Evolutionary conservation across 257 asterid species (phyloP).

Genomic region (Hygrophila difformis): DNA sequence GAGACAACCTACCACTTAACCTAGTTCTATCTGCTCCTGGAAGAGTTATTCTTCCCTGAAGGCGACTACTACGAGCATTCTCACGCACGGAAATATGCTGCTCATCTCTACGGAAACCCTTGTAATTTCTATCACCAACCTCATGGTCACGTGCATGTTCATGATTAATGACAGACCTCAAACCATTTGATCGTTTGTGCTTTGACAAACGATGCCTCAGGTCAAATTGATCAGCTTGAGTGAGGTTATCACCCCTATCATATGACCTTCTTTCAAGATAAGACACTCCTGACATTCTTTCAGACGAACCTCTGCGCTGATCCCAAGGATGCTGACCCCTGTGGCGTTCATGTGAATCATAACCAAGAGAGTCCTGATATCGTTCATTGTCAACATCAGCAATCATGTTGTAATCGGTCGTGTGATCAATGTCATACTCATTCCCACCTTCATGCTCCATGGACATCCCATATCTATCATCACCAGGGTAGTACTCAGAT

Average conservation of each 20-base stretch:
- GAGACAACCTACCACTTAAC: conserved; percentile 29
- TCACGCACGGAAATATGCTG: conserved; percentile 31
- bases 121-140: conserved; percentile 33
- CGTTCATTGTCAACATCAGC: conserved; percentile 37
- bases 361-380: conserved; percentile 41
- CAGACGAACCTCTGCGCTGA: conserved; percentile 46
- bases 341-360: conserved; percentile 36
- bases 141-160: conserved; percentile 43
- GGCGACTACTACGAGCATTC: conserved; percentile 51
- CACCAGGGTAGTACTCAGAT: conserved; percentile 56
- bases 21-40: conserved; percentile 49
- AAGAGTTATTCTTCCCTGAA: conserved; percentile 62
- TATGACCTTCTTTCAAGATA: conserved; percentile 42
- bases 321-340: conserved; percentile 47
- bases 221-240: conserved; percentile 47
- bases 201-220: conserved; percentile 61
- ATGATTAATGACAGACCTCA: conserved; percentile 72
- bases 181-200: conserved; percentile 57
- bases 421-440: conserved; percentile 36
- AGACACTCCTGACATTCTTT: conserved; percentile 38
- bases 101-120: conserved; percentile 32
- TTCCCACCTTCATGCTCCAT: conserved; percentile 38
- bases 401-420: conserved; percentile 41
- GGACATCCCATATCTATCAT: conserved; percentile 58
- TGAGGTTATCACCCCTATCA: conserved; percentile 33